Percentiles rank a stretch among this genome's conserved stretches.
Conservation (phyloP, 306 rosid genomes). For the Quercus berberidifolia region DNA sequence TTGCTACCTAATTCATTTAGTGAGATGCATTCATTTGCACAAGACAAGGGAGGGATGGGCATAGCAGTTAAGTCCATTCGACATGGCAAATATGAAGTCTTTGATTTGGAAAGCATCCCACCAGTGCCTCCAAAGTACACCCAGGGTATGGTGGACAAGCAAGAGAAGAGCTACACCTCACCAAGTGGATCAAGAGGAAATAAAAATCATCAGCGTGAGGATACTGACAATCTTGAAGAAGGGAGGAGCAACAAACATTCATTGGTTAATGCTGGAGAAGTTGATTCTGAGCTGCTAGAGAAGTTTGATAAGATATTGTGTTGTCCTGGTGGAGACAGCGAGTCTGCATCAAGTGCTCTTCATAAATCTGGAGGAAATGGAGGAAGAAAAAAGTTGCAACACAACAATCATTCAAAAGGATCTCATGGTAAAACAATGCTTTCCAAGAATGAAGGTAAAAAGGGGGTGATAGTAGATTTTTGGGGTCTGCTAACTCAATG, state of each 20-base stretch:
- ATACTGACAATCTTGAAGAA: slow-evolving; percentile 23
- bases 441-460: slow-evolving; percentile 37
- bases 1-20: slow-evolving; percentile 22
- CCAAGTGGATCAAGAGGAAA: slow-evolving; percentile 25
- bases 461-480: slow-evolving; percentile 53
- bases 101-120: slow-evolving; percentile 2
- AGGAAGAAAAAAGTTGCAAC: slow-evolving; percentile 15
- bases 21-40: slow-evolving; percentile 15
- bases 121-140: neutral
- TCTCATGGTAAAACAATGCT: slow-evolving; percentile 29
- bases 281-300: slow-evolving; percentile 39
- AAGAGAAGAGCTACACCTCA: neutral
- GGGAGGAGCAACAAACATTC: slow-evolving; percentile 42
- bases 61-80: neutral
- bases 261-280: slow-evolving; percentile 20
- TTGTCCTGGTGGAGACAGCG: neutral
- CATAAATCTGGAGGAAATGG: slow-evolving; percentile 5
- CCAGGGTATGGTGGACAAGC: neutral
- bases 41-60: too few species aligned
- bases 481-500: slow-evolving; percentile 52
- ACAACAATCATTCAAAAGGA: slow-evolving; percentile 21
- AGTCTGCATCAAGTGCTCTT: neutral
- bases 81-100: slow-evolving; percentile 17
- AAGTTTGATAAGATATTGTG: slow-evolving; percentile 47
- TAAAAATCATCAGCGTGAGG: slow-evolving; percentile 24